Percentiles rank a stretch among this genome's conserved stretches.
These are phyloP conservation scores for Carex arenaria DNA, from an alignment of 202 grass and related monocot genomes.

Conservation along the genomic window DNA sequence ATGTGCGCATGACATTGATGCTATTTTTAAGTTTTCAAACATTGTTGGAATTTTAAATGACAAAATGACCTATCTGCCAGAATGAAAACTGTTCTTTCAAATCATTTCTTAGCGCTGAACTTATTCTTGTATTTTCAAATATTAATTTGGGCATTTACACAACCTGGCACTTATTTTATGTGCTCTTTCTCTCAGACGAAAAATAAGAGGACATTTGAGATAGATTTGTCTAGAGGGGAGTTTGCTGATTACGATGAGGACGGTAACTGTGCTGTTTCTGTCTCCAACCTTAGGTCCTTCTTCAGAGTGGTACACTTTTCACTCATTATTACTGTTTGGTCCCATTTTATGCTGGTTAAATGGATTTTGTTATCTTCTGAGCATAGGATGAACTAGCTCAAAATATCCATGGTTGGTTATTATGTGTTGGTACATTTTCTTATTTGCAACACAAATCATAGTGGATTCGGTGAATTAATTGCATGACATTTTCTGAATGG, in stretches of 20 bases:
- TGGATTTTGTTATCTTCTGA: neutral
- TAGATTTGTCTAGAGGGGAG: constrained; percentile 71
- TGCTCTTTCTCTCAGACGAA: neutral
- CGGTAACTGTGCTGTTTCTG: constrained; percentile 47
- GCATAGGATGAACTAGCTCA: neutral
- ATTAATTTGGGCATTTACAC: neutral
- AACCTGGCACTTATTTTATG: neutral
- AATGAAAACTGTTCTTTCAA: neutral
- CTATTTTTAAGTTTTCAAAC: neutral
- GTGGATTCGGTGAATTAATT: neutral
- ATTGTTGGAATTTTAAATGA: neutral
- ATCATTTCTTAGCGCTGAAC: neutral
- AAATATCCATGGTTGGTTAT: neutral
- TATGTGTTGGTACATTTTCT: neutral
- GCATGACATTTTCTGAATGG: neutral
- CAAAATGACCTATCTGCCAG: neutral
- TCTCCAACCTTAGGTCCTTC: constrained; percentile 52
- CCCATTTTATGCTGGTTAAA: neutral
- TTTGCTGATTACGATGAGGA: constrained; percentile 79
- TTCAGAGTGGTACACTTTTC: constrained; percentile 70
- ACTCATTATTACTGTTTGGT: neutral
- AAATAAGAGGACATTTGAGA: constrained; percentile 40
- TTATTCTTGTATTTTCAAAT: neutral
- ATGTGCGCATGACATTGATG: neutral
- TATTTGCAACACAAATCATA: neutral